A percentile compares a stretch with the other conserved stretches of the same genome.
These are phyloP conservation scores for Cyberlindnera misumaiensis DNA, from an alignment of 805 yeast species.

Conservation along the genomic window DNA sequence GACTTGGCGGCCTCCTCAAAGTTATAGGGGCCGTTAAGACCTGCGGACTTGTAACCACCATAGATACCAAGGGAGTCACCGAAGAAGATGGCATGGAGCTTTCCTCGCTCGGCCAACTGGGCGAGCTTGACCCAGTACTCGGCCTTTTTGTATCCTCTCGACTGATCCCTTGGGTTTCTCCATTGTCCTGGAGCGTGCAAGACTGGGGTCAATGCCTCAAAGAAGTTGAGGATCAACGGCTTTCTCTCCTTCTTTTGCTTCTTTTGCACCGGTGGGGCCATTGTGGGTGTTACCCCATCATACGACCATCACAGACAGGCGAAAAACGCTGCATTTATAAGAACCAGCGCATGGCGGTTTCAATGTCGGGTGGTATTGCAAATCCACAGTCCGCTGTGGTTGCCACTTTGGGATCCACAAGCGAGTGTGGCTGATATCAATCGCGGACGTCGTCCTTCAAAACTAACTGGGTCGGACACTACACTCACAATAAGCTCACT, in stretches of 20 bases:
- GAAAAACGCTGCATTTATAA: no score
- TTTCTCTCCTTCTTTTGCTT: constrained; percentile 14
- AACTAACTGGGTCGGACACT: no score
- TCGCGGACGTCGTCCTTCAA: no score
- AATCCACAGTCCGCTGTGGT: no score
- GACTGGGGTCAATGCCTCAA: constrained; percentile 17
- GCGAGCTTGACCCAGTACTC: constrained; percentile 37
- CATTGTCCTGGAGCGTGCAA: constrained; percentile 21
- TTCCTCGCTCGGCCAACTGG: constrained; percentile 32
- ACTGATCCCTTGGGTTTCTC: constrained; percentile 19
- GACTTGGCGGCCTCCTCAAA: constrained; percentile 29
- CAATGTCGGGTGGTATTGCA: no score
- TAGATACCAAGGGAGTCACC: constrained; percentile 37
- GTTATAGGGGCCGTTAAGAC: constrained; percentile 29
- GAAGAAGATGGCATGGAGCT: constrained; percentile 32
- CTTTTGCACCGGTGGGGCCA: constrained; percentile 11
- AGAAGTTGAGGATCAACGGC: constrained; percentile 18
- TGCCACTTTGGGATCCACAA: no score
- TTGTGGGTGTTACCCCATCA: neutral
- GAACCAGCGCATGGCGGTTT: no score
- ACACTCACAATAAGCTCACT: no score
- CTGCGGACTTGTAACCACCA: constrained; percentile 30
- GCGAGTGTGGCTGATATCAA: no score
- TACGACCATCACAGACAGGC: neutral
- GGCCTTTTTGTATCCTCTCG: constrained; percentile 15